These are phyloP conservation scores for Lyophyllum atratum DNA, from an alignment of 768 basidiomycete species.

Conservation along the genomic window DNA sequence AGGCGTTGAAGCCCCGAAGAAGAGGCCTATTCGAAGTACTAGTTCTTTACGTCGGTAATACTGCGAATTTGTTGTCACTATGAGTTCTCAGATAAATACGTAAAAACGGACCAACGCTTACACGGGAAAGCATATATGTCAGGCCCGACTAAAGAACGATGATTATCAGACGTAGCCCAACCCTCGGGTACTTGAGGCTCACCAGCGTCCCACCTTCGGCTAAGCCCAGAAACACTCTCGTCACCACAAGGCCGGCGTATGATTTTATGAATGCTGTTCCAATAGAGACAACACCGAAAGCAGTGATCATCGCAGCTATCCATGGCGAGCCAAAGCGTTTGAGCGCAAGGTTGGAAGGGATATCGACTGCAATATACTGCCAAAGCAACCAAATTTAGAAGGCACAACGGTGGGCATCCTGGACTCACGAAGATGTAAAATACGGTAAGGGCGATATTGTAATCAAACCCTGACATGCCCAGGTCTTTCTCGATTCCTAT, in stretches of 20 bases:
- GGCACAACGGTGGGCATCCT: background rate
- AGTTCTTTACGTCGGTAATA: conserved; percentile 37
- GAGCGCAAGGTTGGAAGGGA: conserved; percentile 24
- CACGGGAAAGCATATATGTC: conserved; percentile 22
- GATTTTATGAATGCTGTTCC: conserved; percentile 24
- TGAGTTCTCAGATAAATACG: background rate
- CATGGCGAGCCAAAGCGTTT: conserved; percentile 23
- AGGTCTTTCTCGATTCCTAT: conserved; percentile 34
- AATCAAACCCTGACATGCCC: conserved; percentile 35
- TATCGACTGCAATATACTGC: conserved; percentile 22
- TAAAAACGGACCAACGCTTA: background rate
- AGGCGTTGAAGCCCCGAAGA: conserved; percentile 34
- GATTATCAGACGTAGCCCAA: background rate
- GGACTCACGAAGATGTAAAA: conserved; percentile 31
- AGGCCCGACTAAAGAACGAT: conserved; percentile 17
- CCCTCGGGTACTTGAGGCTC: background rate
- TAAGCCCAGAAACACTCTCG: conserved; percentile 25
- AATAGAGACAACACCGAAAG: conserved; percentile 22
- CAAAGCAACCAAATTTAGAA: background rate
- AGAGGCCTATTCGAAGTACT: conserved; percentile 35
- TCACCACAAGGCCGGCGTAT: conserved; percentile 22
- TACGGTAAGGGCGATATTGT: conserved; percentile 35
- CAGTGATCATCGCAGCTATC: conserved; percentile 21
- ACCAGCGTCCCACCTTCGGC: conserved; percentile 28
- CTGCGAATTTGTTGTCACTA: conserved; percentile 9